Percentiles rank a stretch among this genome's conserved stretches.
phyloP scores from a whole-genome alignment of 495 filamentous ascomycete species.

The Podospora conica region DNA sequence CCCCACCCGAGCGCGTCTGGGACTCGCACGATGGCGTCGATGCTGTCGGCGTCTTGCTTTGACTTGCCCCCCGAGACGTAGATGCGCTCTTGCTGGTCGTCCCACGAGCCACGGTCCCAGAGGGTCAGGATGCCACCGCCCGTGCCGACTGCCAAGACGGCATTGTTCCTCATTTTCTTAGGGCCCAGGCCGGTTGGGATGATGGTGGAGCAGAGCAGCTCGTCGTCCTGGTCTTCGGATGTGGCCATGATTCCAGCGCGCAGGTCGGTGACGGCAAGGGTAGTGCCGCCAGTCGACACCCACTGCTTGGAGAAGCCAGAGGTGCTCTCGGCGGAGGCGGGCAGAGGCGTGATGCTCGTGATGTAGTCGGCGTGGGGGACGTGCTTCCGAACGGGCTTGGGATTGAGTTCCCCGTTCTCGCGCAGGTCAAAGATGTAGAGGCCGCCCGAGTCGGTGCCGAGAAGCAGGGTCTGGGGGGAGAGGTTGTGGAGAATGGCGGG shows the following conservation, averaged over 20 bases:
- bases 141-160: slow-evolving; percentile 74
- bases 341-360: slow-evolving; percentile 79
- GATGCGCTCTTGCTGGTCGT: slow-evolving; percentile 86
- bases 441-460: slow-evolving; percentile 83
- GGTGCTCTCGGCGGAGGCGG: slow-evolving; percentile 66
- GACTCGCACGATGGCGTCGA: slow-evolving; percentile 63
- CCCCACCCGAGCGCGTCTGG: slow-evolving; percentile 59
- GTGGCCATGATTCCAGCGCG: slow-evolving; percentile 73
- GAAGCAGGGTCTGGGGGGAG: slow-evolving; percentile 79
- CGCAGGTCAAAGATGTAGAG: slow-evolving; percentile 90
- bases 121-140: slow-evolving; percentile 75
- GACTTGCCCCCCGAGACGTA: slow-evolving; percentile 57
- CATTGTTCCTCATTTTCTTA: slow-evolving; percentile 56
- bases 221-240: slow-evolving; percentile 91
- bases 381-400: slow-evolving; percentile 67
- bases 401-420: slow-evolving; percentile 51
- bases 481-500: slow-evolving; percentile 74
- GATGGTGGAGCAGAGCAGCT: slow-evolving; percentile 72
- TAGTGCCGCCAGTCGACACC: slow-evolving; percentile 85
- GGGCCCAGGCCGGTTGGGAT: slow-evolving; percentile 58
- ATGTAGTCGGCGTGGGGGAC: slow-evolving; percentile 90
- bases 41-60: slow-evolving; percentile 55
- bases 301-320: slow-evolving; percentile 88
- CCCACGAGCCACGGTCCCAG: slow-evolving; percentile 92
- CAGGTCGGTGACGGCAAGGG: slow-evolving; percentile 81